Percentiles rank a stretch among this genome's conserved stretches.
These are phyloP conservation scores for Aspergillus nidulans DNA, from an alignment of 495 filamentous ascomycete genomes.

Conservation along the genomic window DNA sequence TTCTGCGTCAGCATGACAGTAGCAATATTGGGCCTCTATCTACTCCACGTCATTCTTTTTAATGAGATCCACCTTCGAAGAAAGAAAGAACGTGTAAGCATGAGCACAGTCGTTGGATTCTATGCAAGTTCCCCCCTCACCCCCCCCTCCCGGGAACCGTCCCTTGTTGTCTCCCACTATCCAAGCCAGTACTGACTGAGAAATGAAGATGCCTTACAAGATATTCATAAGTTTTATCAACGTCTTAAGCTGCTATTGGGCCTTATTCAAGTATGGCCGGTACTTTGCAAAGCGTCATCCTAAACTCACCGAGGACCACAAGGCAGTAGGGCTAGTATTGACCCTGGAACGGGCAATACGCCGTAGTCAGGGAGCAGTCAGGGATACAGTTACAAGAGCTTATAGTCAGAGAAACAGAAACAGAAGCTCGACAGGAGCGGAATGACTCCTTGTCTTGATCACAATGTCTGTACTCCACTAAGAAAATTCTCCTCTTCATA, in stretches of 20 bases:
- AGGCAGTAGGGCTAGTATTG: constrained; percentile 37
- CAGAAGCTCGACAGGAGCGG: too few species aligned
- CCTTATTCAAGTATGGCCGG: constrained; percentile 38
- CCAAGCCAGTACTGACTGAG: background rate
- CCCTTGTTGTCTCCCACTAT: background rate
- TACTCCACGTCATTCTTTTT: constrained; percentile 37
- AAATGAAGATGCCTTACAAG: constrained; percentile 30
- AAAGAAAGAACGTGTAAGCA: constrained; percentile 33
- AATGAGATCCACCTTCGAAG: constrained; percentile 42
- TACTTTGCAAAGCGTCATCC: constrained; percentile 42
- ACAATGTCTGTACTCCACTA: too few species aligned
- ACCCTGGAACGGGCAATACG: constrained; percentile 3
- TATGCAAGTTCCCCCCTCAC: constrained; percentile 20
- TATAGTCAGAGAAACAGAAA: too few species aligned
- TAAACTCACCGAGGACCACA: constrained; percentile 40
- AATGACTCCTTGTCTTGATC: too few species aligned
- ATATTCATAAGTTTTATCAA: constrained; percentile 37
- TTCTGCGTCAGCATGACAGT: constrained; percentile 32
- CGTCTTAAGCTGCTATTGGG: constrained; percentile 40
- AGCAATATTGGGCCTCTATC: constrained; percentile 34
- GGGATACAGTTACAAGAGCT: too few species aligned
- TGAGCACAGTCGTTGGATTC: constrained; percentile 27
- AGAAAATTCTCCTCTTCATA: too few species aligned
- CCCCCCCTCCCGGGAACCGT: too few species aligned
- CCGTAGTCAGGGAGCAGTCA: too few species aligned